Evolutionary conservation across 495 filamentous ascomycete species (phyloP).

Genomic region (Penicillium fimorum): DNA sequence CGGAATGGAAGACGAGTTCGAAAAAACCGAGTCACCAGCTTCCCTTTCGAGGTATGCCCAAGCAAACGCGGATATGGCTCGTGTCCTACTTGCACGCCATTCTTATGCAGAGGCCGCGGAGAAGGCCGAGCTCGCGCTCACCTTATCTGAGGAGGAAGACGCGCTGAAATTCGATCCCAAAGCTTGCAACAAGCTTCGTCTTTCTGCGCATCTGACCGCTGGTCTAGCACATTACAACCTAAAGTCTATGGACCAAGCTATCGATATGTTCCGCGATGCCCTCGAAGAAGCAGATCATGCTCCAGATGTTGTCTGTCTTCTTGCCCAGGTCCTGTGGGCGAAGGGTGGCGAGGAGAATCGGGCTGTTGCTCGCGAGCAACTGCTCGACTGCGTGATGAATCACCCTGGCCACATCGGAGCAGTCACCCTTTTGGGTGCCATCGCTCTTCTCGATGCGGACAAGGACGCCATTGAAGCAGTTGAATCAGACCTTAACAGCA

Average conservation of each 20-base stretch:
- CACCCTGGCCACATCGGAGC: slow-evolving; percentile 73
- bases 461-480: slow-evolving; percentile 77
- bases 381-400: slow-evolving; percentile 73
- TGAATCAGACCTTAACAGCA: slow-evolving; percentile 65
- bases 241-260: slow-evolving; percentile 59
- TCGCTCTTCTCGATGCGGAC: slow-evolving; percentile 78
- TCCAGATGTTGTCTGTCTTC: slow-evolving; percentile 82
- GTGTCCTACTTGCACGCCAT: slow-evolving; percentile 67
- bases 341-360: slow-evolving; percentile 74
- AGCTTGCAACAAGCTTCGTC: slow-evolving; percentile 60
- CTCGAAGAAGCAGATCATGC: slow-evolving; percentile 73
- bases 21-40: slow-evolving; percentile 69
- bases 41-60: slow-evolving; percentile 74
- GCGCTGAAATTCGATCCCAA: slow-evolving; percentile 55
- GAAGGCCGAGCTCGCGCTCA: slow-evolving; percentile 67
- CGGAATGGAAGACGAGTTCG: slow-evolving; percentile 74
- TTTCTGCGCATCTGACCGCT: slow-evolving; percentile 83
- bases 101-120: slow-evolving; percentile 66
- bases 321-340: slow-evolving; percentile 90
- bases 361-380: slow-evolving; percentile 70
- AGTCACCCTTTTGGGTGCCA: slow-evolving; percentile 73
- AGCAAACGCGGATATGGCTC: slow-evolving; percentile 83
- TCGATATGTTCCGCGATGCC: slow-evolving; percentile 77
- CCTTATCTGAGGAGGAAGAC: slow-evolving; percentile 61
- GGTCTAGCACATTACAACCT: slow-evolving; percentile 77